Conservation (phyloP, 2,329 filamentous ascomycete genomes). For the Raffaelea ambrosiae region DNA sequence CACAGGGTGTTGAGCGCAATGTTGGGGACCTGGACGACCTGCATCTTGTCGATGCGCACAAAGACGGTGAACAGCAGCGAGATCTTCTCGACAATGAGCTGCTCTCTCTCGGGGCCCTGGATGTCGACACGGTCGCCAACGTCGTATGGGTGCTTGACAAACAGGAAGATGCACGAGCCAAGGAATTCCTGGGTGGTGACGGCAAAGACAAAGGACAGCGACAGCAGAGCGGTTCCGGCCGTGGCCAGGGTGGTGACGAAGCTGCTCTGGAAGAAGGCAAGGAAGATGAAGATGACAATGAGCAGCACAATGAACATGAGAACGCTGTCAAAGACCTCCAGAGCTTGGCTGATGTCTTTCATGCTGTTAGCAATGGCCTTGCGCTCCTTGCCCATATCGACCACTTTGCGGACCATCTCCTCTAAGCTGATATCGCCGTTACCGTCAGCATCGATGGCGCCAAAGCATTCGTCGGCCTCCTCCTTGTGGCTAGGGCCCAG, state of each 20-base stretch:
- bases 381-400: constrained; percentile 75
- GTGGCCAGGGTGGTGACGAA: constrained; percentile 82
- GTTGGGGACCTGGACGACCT: constrained; percentile 78
- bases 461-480: constrained; percentile 82
- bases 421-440: constrained; percentile 94
- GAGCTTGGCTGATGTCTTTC: constrained; percentile 94
- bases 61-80: constrained; percentile 91
- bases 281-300: constrained; percentile 74
- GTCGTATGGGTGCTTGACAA: constrained; percentile 97
- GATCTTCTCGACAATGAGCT: constrained; percentile 84
- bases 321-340: constrained; percentile 81
- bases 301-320: constrained; percentile 74
- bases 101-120: constrained; percentile 41
- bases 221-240: constrained; percentile 84
- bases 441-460: constrained; percentile 69
- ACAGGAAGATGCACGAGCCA: constrained; percentile 97
- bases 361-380: constrained; percentile 88
- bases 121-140: constrained; percentile 93
- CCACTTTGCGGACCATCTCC: constrained; percentile 84
- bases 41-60: constrained; percentile 71
- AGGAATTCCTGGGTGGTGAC: constrained; percentile 89
- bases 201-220: constrained; percentile 93
- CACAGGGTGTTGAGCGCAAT: constrained; percentile 86
- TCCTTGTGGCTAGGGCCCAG: constrained; percentile 64
- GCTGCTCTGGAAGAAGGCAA: constrained; percentile 80